Evolutionary conservation across 2,329 filamentous ascomycete genomes (phyloP), one percentile per base, ranked within the genome.

Genomic region (Lecanicillium sp.): DNA sequence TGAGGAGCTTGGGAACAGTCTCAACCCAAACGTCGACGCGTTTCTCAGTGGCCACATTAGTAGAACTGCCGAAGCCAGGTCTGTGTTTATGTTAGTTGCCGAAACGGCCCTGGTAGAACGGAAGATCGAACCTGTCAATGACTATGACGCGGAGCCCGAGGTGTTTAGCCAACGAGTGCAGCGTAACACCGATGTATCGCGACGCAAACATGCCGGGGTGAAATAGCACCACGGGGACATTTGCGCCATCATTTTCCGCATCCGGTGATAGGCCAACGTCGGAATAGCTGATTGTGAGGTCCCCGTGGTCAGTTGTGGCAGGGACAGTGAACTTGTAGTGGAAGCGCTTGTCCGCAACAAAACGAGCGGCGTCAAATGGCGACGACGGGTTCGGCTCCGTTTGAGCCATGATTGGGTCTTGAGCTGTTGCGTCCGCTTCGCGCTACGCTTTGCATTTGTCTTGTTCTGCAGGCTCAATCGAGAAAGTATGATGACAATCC

Each of bases 101-200:
- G 32, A 35, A 11, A 35, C 32, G 14, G 7, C n/a, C n/a, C n/a
- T n/a, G n/a, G n/a, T 62, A 55, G 14, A 60, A 59, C 1, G 58
- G 58, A 8, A 42, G 10, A 7, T 6, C 48, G 17, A 37, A 60
- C 32, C 65, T 56, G 52, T 69, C 65, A 2, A 58, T 49, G 40
- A 55, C 49, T 35, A 68, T 53, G 19, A 68, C 52, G 20, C 66
- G 64, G 14, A 68, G 54, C 10, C 57, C 52, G 35, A 64, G 44
- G 36, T 55, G 51, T 36, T 55, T 56, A 6, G 62, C 67, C 9
- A 67, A 53, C 2, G 52, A 51, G 49, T 67, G 61, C 51, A 67
- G 63, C 46, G 54, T 52, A 9, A 63, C 49, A 24, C 60, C 60
- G 36, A 64, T 38, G 48, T 58, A 56, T 55, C 53, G 48, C 51